Evolutionary conservation across 768 basidiomycete genomes (phyloP), one percentile per base, ranked within the genome.

Genomic region (Tubosaeta sp.): DNA sequence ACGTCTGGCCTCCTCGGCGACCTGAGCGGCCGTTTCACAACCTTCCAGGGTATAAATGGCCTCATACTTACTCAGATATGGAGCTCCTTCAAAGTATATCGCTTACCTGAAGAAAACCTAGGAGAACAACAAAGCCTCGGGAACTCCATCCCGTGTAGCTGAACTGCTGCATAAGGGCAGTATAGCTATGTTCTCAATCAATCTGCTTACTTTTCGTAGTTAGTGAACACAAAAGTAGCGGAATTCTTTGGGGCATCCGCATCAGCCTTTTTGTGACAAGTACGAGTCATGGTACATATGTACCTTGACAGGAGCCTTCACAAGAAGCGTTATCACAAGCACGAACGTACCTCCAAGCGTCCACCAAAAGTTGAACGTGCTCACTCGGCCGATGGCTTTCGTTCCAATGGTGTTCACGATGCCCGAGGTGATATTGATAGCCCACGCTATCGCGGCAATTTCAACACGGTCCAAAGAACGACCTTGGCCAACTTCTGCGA

Each of bases 21-120:
- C 75, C 59, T 82, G 81, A n/a, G 81, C 80, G 35, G 81, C 79
- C 5, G 80, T 82, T 59, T 82, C 81, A 59, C 80, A 81, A 21
- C 81, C 81, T 64, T 81, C 81, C 24, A 81, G 71, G 2, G 81
- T 81, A 55, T 82, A 82, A 12, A 82, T 81, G 6, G 80, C 78
- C 73, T 77, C 24, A 2, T 31, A 16, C 16, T 13, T 36, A 41
- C 34, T 54, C 39, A 51, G 49, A 13, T 38, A 21, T 18, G 7
- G 40, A n/a, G 3, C 11, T 18, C 16, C 6, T 2, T 19, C 13
- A 24, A 39, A 35, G 4, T 27, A 22, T 3, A 8, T 3, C 11
- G 2, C 6, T 48, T 43, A 62, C 63, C 63, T 64, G 63, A 19
- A 64, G 73, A 59, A 82, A 81, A 9, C 81, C 81, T 12, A 82